Base-by-base conservation (phyloP, 768 basidiomycete species). In the Rhodotorula toruloides region DNA sequence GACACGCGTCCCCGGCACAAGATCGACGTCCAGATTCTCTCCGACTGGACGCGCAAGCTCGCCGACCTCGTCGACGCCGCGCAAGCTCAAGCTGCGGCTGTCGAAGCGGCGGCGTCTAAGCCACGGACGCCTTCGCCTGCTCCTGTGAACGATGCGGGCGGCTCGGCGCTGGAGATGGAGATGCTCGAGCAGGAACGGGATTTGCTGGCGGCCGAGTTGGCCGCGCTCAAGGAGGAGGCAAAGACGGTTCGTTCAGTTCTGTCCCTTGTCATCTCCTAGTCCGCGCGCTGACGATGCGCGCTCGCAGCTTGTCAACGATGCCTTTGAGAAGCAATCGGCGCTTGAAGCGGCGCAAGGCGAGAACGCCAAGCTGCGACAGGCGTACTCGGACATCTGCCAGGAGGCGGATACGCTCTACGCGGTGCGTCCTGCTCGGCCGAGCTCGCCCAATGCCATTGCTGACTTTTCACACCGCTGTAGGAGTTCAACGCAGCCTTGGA, bases 101-200 rank as follows among this genome's bases (percentile, higher is more conserved):
- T 40, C 0, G 43, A 43, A 9, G 37, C 48, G 44, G 44, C 36
- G 29, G 31, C 36, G 29, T 17, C 27, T 31, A 16, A 16, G 19
- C 25, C 36, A 17, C 9, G 13, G 29, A 27, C n/a, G 43, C 32
- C 2, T 42, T 27, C 21, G 37, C 48, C 2, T 39, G 43, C 12
- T n/a, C n/a, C n/a, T n/a, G n/a, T n/a, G n/a, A n/a, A n/a, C n/a
- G n/a, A n/a, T n/a, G n/a, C n/a, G n/a, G n/a, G n/a, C n/a, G n/a
- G n/a, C n/a, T n/a, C n/a, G n/a, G 61, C 55, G 17, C 56, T 67
- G 31, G 66, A 67, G 34, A 39, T 59, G 2, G 60, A 52, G 29
- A 63, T 67, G 60, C 61, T 67, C 43, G 61, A 67, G 44, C 61
- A 67, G 49, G 66, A 67, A 40, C 54, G 66, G 37, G 66, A 67